A percentile compares a stretch with the other conserved stretches of the same genome.
phyloP scores from a whole-genome alignment of 176 grass and related monocot genomes.

The Zea mays region Zm-B73-REFERENCE-NAM-5.0 NC_050096.1:130237501-130238000 shows the following conservation, averaged over 20 bases:
- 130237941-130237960: slow-evolving; percentile 13
- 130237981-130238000: slow-evolving; percentile 5
- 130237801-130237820: not conserved
- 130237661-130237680: no score
- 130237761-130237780: slow-evolving; percentile 1
- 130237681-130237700: not conserved
- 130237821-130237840: slow-evolving; percentile 19
- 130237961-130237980: not conserved
- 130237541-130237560: no score
- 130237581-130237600: no score
- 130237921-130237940: slow-evolving; percentile 55
- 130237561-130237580: no score
- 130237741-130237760: not conserved
- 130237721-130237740: not conserved
- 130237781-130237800: not conserved
- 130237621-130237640: not conserved
- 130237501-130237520: no score
- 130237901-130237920: slow-evolving; percentile 88
- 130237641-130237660: not conserved
- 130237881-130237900: slow-evolving; percentile 62
- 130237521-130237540: no score
- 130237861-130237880: not conserved
- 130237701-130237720: not conserved
- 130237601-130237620: no score
- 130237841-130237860: slow-evolving; percentile 20